Conservation (phyloP, 306 rosid genomes). For the Pterocarpus macrocarpus region DNA sequence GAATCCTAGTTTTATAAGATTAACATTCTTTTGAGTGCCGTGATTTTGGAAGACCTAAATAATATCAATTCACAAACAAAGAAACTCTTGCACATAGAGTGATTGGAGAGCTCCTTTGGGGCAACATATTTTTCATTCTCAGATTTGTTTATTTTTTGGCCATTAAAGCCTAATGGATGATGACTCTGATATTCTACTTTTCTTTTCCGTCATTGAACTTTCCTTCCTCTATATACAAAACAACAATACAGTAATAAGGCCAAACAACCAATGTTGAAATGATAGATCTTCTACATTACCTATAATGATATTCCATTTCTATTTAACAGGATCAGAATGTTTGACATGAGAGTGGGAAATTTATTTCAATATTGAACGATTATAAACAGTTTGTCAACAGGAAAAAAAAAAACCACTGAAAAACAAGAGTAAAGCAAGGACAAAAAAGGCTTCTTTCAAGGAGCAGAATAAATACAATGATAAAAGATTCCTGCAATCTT, state of each 20-base stretch:
- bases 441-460: neutral
- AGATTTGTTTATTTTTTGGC: neutral
- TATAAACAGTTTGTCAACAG: slow-evolving; percentile 1
- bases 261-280: neutral
- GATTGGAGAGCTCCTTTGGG: neutral
- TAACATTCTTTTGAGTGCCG: neutral
- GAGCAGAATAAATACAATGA: neutral
- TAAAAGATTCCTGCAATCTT: neutral
- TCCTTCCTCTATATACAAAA: neutral
- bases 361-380: slow-evolving; percentile 4
- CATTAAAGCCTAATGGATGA: neutral
- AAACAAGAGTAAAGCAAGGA: neutral
- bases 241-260: neutral
- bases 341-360: neutral
- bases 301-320: too few relatives aligned
- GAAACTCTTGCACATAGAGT: neutral
- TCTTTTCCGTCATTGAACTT: neutral
- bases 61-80: slow-evolving; percentile 7
- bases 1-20: neutral
- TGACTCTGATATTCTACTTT: neutral
- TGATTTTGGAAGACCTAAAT: neutral
- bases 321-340: too few relatives aligned
- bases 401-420: neutral
- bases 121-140: neutral
- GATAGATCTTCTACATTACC: neutral